Base-by-base conservation (phyloP, 202 grass and related monocot genomes). In the Miscanthus sacchariflorus region DNA sequence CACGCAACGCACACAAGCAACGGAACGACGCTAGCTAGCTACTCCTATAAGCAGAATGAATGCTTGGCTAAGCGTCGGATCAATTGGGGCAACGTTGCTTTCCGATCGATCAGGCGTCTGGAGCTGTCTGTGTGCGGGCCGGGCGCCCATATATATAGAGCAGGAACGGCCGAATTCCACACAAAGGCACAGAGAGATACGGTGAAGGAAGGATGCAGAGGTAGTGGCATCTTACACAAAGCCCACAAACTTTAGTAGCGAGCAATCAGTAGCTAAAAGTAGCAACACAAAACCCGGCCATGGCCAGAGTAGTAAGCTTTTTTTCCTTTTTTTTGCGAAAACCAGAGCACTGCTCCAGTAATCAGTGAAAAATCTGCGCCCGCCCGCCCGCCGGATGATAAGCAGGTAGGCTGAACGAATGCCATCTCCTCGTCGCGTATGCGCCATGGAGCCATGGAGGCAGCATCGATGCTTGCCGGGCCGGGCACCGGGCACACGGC, bases 161-260 rank as follows among this genome's bases (percentile, higher is more conserved):
- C 6, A 68, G 25, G 1, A 59, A 42, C 52, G 68, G 75, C 49
- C 50, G 49, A 71, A 28, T 30, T 30, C 38, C 38, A 8, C 50
- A 25, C 24, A 46, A 0, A 7, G 15, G 6, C 8, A 27, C 4
- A 19, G 5, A 39, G 23, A 33, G 36, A 71, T 67, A 64, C 69
- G 73, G 25, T 38, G 50, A 17, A 18, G 80, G 49, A 21, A 30
- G 24, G 33, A 24, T 49, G 24, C 30, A 52, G 49, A 79, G 52
- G n/a, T 87, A 91, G 90, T 91, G 90, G 38, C 39, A 70, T 84
- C 90, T 85, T 88, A 91, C 85, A 85, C 90, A 88, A 85, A 49
- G 17, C 2, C 81, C 90, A 91, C 90, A 0, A 85, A 64, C 81
- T 81, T 76, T 33, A 35, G 23, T 27, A 67, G 59, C 67, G 48